Evolutionary conservation across 2,329 filamentous ascomycete species (phyloP).

Genomic region (Diplodia corticola): DNA sequence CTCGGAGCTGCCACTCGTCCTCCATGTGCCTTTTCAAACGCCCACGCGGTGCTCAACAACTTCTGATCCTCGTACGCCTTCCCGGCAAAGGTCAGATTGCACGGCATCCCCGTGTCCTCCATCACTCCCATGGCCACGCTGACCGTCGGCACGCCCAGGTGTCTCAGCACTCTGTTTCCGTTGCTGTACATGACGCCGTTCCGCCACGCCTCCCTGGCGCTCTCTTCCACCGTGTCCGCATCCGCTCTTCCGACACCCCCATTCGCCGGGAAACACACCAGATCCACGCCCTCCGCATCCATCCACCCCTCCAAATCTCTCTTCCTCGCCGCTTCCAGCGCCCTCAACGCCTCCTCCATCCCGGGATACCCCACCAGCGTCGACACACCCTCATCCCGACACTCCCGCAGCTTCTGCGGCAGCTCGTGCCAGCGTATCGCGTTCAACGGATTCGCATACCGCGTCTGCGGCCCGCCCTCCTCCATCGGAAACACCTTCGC

Average conservation of each 20-base stretch:
- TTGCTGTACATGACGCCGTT: constrained; percentile 55
- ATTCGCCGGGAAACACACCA: constrained; percentile 49
- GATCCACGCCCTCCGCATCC: constrained; percentile 39
- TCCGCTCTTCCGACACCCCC: constrained; percentile 51
- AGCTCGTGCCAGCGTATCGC: not conserved
- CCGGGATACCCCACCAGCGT: constrained; percentile 36
- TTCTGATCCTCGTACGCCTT: constrained; percentile 47
- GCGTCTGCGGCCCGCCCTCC: constrained; percentile 35
- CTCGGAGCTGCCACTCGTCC: constrained; percentile 23
- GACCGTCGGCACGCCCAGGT: constrained; percentile 54
- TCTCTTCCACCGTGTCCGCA: constrained; percentile 37
- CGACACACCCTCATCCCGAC: not conserved
- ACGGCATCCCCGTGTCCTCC: constrained; percentile 48
- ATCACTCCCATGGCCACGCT: constrained; percentile 53
- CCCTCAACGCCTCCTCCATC: constrained; percentile 41
- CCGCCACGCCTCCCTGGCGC: constrained; percentile 40
- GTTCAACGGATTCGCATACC: constrained; percentile 15
- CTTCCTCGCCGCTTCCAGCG: constrained; percentile 48
- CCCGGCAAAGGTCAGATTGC: constrained; percentile 51
- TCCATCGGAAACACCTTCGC: constrained; percentile 28
- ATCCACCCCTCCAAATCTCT: constrained; percentile 50
- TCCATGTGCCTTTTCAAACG: constrained; percentile 31
- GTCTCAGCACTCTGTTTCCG: constrained; percentile 51
- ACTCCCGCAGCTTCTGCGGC: not conserved
- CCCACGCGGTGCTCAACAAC: constrained; percentile 27